Evolutionary conservation across 2,329 filamentous ascomycete genomes (phyloP).

Genomic region (Apiospora hydei): DNA sequence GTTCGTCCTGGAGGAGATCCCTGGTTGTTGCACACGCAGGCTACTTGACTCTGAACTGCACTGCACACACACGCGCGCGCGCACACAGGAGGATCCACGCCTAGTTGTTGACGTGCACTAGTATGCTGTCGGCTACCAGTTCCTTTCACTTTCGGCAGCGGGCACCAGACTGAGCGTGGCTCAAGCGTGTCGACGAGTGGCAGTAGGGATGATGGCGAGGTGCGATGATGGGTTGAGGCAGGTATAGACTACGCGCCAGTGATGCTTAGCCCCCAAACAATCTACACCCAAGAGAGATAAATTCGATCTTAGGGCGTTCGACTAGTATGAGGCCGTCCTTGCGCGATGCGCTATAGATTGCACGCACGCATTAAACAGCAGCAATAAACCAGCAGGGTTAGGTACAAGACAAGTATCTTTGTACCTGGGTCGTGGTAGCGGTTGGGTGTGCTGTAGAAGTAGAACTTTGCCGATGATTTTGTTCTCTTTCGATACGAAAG

Average conservation of each 20-base stretch:
- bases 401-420: constrained; percentile 16
- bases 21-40: constrained; percentile 21
- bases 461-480: constrained; percentile 20
- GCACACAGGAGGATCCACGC: constrained; percentile 21
- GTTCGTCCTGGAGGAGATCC: constrained; percentile 23
- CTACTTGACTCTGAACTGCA: constrained; percentile 24
- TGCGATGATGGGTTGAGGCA: constrained; percentile 16
- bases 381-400: constrained; percentile 11
- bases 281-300: constrained; percentile 17
- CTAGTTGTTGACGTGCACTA: constrained; percentile 26
- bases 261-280: constrained; percentile 19
- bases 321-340: constrained; percentile 21
- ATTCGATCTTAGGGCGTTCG: constrained; percentile 15
- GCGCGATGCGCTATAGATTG: constrained; percentile 18
- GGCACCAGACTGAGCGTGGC: constrained; percentile 20
- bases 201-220: constrained; percentile 19
- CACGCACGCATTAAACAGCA: constrained; percentile 11
- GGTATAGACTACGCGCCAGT: constrained; percentile 15
- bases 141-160: constrained; percentile 20
- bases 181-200: constrained; percentile 14
- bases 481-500: constrained; percentile 11
- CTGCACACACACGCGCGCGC: constrained; percentile 9
- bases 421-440: constrained; percentile 9
- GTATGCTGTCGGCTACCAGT: constrained; percentile 22
- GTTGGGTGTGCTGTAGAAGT: neutral